A percentile compares a stretch with the other conserved stretches of the same genome.
Evolutionary conservation across 768 basidiomycete genomes (phyloP).

Genomic region (Baorangia bicolor): DNA sequence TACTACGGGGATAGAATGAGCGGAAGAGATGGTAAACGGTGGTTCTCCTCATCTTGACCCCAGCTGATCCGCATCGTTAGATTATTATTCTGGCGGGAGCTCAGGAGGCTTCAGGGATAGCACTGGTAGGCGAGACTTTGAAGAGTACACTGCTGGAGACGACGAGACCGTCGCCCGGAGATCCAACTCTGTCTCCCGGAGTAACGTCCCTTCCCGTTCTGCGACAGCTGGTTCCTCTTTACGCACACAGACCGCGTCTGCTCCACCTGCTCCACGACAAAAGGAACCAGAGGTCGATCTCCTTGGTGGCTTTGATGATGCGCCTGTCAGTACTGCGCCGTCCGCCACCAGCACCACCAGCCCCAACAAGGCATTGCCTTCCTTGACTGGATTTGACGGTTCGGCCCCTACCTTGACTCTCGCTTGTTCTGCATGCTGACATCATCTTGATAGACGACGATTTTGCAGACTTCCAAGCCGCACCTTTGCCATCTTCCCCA

Average conservation of each 20-base stretch:
- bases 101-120: slow-evolving; percentile 63
- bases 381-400: slow-evolving; percentile 31
- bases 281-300: slow-evolving; percentile 65
- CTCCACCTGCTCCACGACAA: slow-evolving; percentile 34
- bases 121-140: slow-evolving; percentile 59
- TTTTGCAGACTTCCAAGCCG: slow-evolving; percentile 83
- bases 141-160: slow-evolving; percentile 96
- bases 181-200: slow-evolving; percentile 39
- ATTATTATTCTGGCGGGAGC: slow-evolving; percentile 41
- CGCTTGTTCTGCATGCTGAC: slow-evolving; percentile 2
- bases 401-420: not conserved
- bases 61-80: slow-evolving; percentile 23
- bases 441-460: slow-evolving; percentile 62
- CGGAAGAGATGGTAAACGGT: slow-evolving; percentile 39
- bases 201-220: slow-evolving; percentile 27
- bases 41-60: not conserved
- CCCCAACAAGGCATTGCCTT: slow-evolving; percentile 33
- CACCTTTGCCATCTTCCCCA: slow-evolving; percentile 46
- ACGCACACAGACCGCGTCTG: slow-evolving; percentile 29
- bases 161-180: slow-evolving; percentile 60
- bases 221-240: slow-evolving; percentile 42
- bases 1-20: slow-evolving; percentile 46
- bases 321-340: slow-evolving; percentile 33
- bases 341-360: slow-evolving; percentile 9
- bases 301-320: slow-evolving; percentile 74